Percentiles rank a stretch among this genome's conserved stretches.
These are phyloP conservation scores for Xylariomycetidae sp. DNA, from an alignment of 2,329 filamentous ascomycete species.

Conservation along the genomic window DNA sequence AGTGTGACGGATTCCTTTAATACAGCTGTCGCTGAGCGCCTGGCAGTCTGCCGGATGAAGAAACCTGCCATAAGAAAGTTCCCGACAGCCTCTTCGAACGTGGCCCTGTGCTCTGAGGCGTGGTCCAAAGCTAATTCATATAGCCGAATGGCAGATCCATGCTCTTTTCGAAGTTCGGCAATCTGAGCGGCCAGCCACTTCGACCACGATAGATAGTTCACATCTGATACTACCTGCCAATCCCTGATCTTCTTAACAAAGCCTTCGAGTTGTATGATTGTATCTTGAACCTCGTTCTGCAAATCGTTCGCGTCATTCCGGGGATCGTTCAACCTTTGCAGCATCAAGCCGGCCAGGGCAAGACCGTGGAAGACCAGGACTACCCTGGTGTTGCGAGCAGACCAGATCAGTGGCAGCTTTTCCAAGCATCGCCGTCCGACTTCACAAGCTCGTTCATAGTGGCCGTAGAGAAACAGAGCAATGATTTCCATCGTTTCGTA, in stretches of 20 bases:
- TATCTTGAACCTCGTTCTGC: conserved; percentile 38
- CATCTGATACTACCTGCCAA: conserved; percentile 58
- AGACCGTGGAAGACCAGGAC: conserved; percentile 58
- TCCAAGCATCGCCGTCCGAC: conserved; percentile 48
- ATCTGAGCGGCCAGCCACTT: conserved; percentile 65
- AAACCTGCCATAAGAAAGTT: conserved; percentile 72
- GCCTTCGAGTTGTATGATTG: conserved; percentile 47
- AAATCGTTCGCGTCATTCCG: conserved; percentile 38
- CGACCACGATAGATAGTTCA: conserved; percentile 70
- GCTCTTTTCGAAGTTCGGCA: conserved; percentile 54
- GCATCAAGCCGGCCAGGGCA: conserved; percentile 47
- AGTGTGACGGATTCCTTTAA: conserved; percentile 63
- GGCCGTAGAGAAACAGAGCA: conserved; percentile 59
- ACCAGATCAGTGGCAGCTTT: conserved; percentile 50
- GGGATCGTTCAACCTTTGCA: conserved; percentile 46
- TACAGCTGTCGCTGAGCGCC: conserved; percentile 64
- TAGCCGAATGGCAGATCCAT: conserved; percentile 53
- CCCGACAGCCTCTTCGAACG: conserved; percentile 67
- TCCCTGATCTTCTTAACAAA: conserved; percentile 59
- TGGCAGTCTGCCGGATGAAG: conserved; percentile 60
- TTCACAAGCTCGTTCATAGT: conserved; percentile 56
- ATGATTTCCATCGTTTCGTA: conserved; percentile 65
- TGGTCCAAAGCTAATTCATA: conserved; percentile 73
- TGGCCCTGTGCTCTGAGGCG: conserved; percentile 60
- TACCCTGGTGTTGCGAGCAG: conserved; percentile 52